Evolutionary conservation across 2,329 filamentous ascomycete genomes (phyloP).

Genomic region (Ophiocordyceps camponoti-saundersi): DNA sequence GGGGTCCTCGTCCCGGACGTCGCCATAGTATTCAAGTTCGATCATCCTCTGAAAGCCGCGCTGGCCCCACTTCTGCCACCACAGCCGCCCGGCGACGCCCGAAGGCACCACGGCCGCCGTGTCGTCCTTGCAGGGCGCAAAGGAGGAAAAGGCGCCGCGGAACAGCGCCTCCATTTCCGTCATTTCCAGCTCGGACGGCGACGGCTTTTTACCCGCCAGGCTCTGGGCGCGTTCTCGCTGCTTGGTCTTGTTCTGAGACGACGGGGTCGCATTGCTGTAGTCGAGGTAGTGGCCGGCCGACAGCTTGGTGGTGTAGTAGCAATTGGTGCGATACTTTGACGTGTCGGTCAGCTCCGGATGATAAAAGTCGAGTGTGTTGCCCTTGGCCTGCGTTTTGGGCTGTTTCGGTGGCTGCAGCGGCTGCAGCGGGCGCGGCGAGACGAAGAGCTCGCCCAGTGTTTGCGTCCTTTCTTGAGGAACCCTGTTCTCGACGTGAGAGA

Average conservation of each 20-base stretch:
- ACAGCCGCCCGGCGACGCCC: slow-evolving; percentile 49
- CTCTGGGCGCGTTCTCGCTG: slow-evolving; percentile 59
- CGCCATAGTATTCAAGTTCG: slow-evolving; percentile 30
- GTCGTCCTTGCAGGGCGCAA: slow-evolving; percentile 62
- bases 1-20: slow-evolving; percentile 18
- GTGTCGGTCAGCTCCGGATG: slow-evolving; percentile 38
- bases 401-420: slow-evolving; percentile 55
- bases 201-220: slow-evolving; percentile 40
- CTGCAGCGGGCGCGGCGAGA: slow-evolving; percentile 47
- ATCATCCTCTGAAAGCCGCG: slow-evolving; percentile 48
- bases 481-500: slow-evolving; percentile 17
- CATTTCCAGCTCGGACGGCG: slow-evolving; percentile 36
- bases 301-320: slow-evolving; percentile 51
- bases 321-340: slow-evolving; percentile 32
- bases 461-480: slow-evolving; percentile 29
- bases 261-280: slow-evolving; percentile 45
- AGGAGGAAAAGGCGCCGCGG: slow-evolving; percentile 61
- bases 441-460: slow-evolving; percentile 59
- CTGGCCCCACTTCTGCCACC: slow-evolving; percentile 60
- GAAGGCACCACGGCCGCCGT: slow-evolving; percentile 53
- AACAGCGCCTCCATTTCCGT: slow-evolving; percentile 61
- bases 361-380: slow-evolving; percentile 34
- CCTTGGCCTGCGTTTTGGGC: slow-evolving; percentile 52
- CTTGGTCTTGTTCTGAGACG: slow-evolving; percentile 38
- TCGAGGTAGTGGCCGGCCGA: slow-evolving; percentile 54